phyloP scores from a whole-genome alignment of 768 basidiomycete genomes.

The Daedalea quercina region DNA sequence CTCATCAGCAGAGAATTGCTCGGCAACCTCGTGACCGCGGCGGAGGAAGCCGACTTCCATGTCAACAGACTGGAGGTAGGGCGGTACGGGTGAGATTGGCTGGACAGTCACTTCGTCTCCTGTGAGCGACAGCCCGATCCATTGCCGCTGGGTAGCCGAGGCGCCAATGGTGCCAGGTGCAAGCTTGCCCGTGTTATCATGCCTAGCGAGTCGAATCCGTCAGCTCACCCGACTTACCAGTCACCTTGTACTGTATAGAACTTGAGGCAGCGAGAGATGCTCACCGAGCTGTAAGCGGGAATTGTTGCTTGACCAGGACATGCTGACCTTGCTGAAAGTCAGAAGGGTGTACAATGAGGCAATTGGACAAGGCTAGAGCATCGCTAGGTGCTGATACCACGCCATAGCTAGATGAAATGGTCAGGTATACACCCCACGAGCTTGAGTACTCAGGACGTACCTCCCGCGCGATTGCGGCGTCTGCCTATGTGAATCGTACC shows the following conservation, averaged over 20 bases:
- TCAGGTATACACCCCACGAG: background rate
- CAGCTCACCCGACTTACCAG: background rate
- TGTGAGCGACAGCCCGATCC: slow-evolving; percentile 76
- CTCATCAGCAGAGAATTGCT: slow-evolving; percentile 84
- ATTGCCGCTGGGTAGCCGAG: slow-evolving; percentile 75
- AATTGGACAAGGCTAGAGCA: slow-evolving; percentile 68
- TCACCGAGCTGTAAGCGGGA: slow-evolving; percentile 69
- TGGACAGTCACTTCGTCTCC: slow-evolving; percentile 77
- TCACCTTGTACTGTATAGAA: background rate
- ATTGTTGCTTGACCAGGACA: slow-evolving; percentile 67
- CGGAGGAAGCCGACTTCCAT: slow-evolving; percentile 68
- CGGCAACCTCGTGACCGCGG: slow-evolving; percentile 45
- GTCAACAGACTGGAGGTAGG: slow-evolving; percentile 74
- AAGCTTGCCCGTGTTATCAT: slow-evolving; percentile 73
- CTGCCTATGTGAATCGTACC: slow-evolving; percentile 15
- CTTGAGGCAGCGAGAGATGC: slow-evolving; percentile 15
- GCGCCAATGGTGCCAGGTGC: slow-evolving; percentile 67
- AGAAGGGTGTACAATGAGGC: slow-evolving; percentile 68
- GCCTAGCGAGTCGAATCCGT: slow-evolving; percentile 34
- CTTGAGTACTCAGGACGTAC: slow-evolving; percentile 13
- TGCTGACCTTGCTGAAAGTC: slow-evolving; percentile 74
- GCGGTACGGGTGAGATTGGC: slow-evolving; percentile 37
- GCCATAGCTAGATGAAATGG: slow-evolving; percentile 13
- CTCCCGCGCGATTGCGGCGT: slow-evolving; percentile 9
- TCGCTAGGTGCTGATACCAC: slow-evolving; percentile 23